Conservation (phyloP, 148 eudicot species). For the Spergularia bocconei region DNA sequence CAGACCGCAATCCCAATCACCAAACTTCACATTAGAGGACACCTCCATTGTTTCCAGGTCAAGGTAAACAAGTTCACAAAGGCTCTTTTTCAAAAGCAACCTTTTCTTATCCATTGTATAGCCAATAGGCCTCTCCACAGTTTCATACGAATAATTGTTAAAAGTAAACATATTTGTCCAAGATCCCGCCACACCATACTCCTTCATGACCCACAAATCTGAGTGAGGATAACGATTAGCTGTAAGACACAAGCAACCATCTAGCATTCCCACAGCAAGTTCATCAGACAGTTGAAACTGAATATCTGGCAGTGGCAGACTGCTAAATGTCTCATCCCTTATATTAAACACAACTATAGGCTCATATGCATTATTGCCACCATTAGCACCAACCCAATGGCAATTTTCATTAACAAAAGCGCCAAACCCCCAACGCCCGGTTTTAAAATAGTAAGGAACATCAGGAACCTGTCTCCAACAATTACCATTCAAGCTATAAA, state of each 20-base stretch:
- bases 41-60: slow-evolving; percentile 12
- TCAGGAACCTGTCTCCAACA: slow-evolving; percentile 9
- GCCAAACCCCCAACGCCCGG: neutral
- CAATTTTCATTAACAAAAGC: neutral
- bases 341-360: slow-evolving; percentile 2
- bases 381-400: slow-evolving; percentile 10
- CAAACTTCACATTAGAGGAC: neutral
- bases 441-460: slow-evolving; percentile 3
- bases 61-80: neutral
- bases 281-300: neutral
- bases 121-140: neutral
- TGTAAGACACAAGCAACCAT: slow-evolving; percentile 14
- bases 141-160: neutral
- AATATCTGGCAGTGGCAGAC: slow-evolving; percentile 1
- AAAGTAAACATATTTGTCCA: slow-evolving; percentile 7
- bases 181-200: slow-evolving; percentile 12
- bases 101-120: neutral
- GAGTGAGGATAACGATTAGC: neutral
- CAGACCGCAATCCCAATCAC: neutral
- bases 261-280: neutral
- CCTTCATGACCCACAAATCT: slow-evolving; percentile 14
- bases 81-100: neutral
- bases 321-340: neutral
- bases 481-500: slow-evolving; percentile 6
- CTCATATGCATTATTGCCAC: neutral